Percentiles rank a stretch among this genome's conserved stretches.
Evolutionary conservation across 1,284 basidiomycete species (phyloP).

Genomic region (Mycosarcoma maydis): DNA sequence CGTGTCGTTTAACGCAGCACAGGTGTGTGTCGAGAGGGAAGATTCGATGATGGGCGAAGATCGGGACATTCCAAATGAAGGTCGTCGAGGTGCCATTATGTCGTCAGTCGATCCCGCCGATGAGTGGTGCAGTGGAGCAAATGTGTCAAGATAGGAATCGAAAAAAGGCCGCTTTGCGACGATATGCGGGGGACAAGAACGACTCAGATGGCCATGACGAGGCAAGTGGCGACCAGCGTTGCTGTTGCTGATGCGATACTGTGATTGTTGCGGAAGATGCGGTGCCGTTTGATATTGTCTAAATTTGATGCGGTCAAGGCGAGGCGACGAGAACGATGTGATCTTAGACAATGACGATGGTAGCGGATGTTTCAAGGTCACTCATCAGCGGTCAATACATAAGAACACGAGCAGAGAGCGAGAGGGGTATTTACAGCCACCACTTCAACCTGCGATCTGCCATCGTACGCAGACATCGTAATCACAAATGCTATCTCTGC

Average conservation of each 20-base stretch:
- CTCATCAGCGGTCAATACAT: not conserved
- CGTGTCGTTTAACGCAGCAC: not conserved
- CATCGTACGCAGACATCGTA: not conserved
- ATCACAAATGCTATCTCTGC: too few relatives aligned
- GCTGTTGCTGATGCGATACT: too few relatives aligned
- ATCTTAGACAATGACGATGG: too few relatives aligned
- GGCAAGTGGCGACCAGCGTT: not conserved
- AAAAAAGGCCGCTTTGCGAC: not conserved
- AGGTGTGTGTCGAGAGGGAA: conserved; percentile 1
- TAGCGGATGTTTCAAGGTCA: not conserved
- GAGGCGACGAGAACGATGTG: too few relatives aligned
- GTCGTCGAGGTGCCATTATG: conserved; percentile 29
- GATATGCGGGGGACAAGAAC: not conserved
- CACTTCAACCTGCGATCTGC: not conserved
- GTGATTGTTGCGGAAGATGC: not conserved
- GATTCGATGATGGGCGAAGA: conserved; percentile 27
- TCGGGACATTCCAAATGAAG: conserved; percentile 28
- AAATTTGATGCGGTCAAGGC: too few relatives aligned
- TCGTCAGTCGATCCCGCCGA: conserved; percentile 8
- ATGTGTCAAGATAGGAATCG: not conserved
- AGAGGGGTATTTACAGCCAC: not conserved
- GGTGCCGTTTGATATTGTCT: too few relatives aligned
- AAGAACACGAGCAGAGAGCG: not conserved
- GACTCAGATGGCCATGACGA: conserved; percentile 5
- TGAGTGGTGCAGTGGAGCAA: not conserved